These are phyloP conservation scores for Mortierella sp. DNA, from an alignment of 371 early-diverging fungal genomes.

Conservation along the genomic window DNA sequence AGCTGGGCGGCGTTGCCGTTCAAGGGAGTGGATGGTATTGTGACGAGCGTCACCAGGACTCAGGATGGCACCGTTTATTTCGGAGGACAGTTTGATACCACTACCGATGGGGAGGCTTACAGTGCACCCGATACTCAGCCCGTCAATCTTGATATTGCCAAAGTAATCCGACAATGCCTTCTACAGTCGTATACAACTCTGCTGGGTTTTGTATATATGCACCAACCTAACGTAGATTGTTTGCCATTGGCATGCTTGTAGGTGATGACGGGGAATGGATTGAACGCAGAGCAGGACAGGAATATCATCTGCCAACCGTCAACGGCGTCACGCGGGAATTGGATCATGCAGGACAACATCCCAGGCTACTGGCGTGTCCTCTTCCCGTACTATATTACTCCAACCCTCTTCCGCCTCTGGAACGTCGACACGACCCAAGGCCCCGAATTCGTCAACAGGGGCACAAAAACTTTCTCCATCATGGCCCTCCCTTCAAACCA, in stretches of 20 bases:
- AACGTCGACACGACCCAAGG: slow-evolving; percentile 63
- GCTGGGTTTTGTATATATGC: too few relatives aligned
- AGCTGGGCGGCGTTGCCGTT: slow-evolving; percentile 68
- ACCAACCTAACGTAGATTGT: too few relatives aligned
- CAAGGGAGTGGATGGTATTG: slow-evolving; percentile 74
- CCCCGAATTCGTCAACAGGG: slow-evolving; percentile 62
- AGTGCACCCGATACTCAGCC: slow-evolving; percentile 54
- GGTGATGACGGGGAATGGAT: slow-evolving; percentile 43
- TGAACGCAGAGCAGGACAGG: slow-evolving; percentile 24
- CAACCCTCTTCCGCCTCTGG: slow-evolving; percentile 76
- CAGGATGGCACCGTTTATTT: slow-evolving; percentile 60
- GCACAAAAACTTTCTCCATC: slow-evolving; percentile 75
- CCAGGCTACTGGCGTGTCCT: slow-evolving; percentile 76
- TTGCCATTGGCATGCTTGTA: neutral
- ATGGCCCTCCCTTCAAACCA: slow-evolving; percentile 65
- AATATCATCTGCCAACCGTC: slow-evolving; percentile 35
- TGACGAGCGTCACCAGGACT: slow-evolving; percentile 59
- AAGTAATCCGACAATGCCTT: slow-evolving; percentile 15
- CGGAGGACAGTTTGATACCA: slow-evolving; percentile 67
- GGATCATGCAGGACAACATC: slow-evolving; percentile 75
- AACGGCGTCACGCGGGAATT: slow-evolving; percentile 61
- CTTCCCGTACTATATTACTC: slow-evolving; percentile 72
- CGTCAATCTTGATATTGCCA: slow-evolving; percentile 37
- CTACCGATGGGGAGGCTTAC: slow-evolving; percentile 51
- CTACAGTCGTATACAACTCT: too few relatives aligned